Base-by-base conservation (phyloP, 1,284 basidiomycete genomes). In the Naganishia albida region DNA sequence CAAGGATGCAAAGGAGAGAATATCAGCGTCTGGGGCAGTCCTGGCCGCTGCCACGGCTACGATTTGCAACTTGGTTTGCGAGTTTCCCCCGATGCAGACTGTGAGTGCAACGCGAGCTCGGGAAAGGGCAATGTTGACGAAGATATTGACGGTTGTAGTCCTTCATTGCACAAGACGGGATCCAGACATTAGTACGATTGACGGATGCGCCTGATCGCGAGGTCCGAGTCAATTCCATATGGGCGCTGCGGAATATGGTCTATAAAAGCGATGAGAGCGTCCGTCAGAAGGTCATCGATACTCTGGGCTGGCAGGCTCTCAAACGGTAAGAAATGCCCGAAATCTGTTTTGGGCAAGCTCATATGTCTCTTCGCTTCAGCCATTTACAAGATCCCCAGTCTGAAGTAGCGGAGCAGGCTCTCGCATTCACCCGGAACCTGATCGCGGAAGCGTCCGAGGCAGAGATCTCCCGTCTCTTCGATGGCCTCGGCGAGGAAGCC, bases 61-160 rank as follows among this genome's bases (percentile, higher is more conserved):
- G 0, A 83, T 94, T 3, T 91, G 89, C 74, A 96, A 95, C 74
- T 81, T 94, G 34, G 84, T 94, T 3, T 87, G 87, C 63, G 89
- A 93, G 66, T 93, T 91, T 75, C 92, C 90, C 16, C 92, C 93
- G 6, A 75, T 94, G 70, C 82, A 86, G 66, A 77, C 81, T 63
- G 89, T 89, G 68, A 72, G 87, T 81, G 2, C 1, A 30, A 39
- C 25, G 52, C n/a, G 40, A 23, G 26, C 54, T 26, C 26, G 52
- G 59, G 6, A 25, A 34, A 4, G 34, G 4, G 34, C 10, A 34
- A 34, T 34, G 34, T 34, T 34, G 6, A 34, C 34, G 6, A 34
- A 34, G 6, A 10, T 10, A 34, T 34, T 10, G 34, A 4, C 6
- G 34, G 34, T 34, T 40, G n/a, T 70, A 87, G 86, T 81, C 80